Percentiles rank a stretch among this genome's conserved stretches.
phyloP scores from a whole-genome alignment of 73 alveolate species.

The Stentor roeselii region DNA sequence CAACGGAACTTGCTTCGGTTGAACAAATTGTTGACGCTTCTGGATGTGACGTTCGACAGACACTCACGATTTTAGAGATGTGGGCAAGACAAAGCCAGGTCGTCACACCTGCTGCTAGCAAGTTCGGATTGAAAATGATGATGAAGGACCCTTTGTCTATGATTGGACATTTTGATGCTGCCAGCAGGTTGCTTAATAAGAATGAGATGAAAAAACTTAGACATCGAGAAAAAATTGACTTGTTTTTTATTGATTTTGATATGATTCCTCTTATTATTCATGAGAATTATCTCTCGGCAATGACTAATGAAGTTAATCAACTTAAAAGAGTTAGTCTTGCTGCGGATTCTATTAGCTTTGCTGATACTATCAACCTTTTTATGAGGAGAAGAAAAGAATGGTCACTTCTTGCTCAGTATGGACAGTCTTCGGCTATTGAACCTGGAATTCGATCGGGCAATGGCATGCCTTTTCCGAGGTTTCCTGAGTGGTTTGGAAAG shows the following conservation, averaged over 20 bases:
- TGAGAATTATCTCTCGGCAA: conserved; percentile 84
- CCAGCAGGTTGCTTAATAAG: conserved; percentile 69
- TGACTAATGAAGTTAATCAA: conserved; percentile 42
- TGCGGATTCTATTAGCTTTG: conserved; percentile 51
- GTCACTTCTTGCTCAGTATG: conserved; percentile 58
- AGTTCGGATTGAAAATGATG: not conserved
- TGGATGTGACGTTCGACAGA: conserved; percentile 89
- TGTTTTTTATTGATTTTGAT: conserved; percentile 93
- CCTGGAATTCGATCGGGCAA: conserved; percentile 50
- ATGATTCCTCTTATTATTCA: conserved; percentile 89
- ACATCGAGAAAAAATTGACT: conserved; percentile 77
- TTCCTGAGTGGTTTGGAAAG: conserved; percentile 90
- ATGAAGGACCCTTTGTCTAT: conserved; percentile 42
- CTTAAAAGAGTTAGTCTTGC: conserved; percentile 43
- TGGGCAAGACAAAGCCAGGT: conserved; percentile 38
- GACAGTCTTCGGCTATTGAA: conserved; percentile 48
- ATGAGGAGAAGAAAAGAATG: conserved; percentile 57
- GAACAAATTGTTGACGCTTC: conserved; percentile 79
- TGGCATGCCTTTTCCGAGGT: conserved; percentile 64
- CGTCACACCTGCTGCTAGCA: not conserved
- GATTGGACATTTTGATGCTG: conserved; percentile 91
- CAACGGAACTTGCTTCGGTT: conserved; percentile 64
- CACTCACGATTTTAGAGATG: conserved; percentile 86
- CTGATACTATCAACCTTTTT: conserved; percentile 45
- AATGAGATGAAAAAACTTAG: conserved; percentile 56